Percentiles rank a stretch among this genome's conserved stretches.
Evolutionary conservation across 306 rosid genomes (phyloP).

Genomic region (Aeschynomene evenia): DNA sequence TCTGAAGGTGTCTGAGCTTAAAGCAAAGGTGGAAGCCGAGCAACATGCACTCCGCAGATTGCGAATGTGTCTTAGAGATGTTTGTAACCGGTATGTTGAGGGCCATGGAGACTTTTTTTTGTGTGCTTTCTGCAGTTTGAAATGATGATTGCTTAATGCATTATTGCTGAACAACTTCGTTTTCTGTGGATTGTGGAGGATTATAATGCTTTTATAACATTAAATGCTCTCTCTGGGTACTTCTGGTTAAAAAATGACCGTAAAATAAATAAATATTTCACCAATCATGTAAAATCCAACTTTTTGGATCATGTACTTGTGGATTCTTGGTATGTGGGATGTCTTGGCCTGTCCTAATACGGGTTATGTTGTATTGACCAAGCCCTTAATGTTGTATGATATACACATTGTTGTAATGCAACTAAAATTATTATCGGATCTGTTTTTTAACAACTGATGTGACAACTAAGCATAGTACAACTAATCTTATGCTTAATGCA

Average conservation of each 20-base stretch:
- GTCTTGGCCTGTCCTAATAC: not conserved
- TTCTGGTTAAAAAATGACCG: not conserved
- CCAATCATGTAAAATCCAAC: not conserved
- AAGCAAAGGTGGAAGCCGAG: slow-evolving; percentile 90
- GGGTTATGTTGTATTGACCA: not conserved
- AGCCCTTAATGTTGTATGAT: no score
- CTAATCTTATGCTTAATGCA: not conserved
- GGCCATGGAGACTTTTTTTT: not conserved
- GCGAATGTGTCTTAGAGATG: slow-evolving; percentile 98
- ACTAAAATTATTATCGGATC: no score
- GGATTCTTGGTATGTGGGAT: not conserved
- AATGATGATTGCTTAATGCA: not conserved
- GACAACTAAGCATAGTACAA: no score
- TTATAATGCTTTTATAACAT: not conserved
- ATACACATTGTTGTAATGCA: no score
- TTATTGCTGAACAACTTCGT: not conserved
- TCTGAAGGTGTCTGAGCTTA: slow-evolving; percentile 85
- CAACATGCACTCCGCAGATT: slow-evolving; percentile 95
- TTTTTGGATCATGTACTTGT: not conserved
- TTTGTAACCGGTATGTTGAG: slow-evolving; percentile 82
- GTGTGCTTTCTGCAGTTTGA: not conserved
- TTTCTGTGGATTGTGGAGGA: not conserved
- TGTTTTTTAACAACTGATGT: no score
- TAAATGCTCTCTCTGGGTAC: no score
- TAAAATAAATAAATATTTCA: not conserved